These are phyloP conservation scores for Actinidia arguta DNA, from an alignment of 179 eudicot genomes.

Conservation along the genomic window DNA sequence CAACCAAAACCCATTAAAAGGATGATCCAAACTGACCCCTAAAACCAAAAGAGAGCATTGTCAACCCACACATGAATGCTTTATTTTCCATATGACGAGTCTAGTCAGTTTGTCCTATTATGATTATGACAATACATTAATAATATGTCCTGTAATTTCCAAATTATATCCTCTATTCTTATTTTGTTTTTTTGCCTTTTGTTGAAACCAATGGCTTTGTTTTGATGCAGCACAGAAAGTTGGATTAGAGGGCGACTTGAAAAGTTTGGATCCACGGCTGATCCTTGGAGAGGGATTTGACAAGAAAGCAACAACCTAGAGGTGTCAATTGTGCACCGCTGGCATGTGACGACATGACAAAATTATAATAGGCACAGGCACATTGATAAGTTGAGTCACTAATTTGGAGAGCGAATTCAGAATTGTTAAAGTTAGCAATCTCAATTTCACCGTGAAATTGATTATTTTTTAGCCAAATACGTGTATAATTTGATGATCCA, in stretches of 20 bases:
- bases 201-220: conserved; percentile 47
- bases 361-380: no score
- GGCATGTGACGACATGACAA: no score
- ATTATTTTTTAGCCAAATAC: no score
- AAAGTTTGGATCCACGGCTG: conserved; percentile 60
- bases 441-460: no score
- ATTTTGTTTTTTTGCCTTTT: conserved; percentile 34
- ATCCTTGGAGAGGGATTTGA: conserved; percentile 72
- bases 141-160: background rate
- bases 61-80: background rate
- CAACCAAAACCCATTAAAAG: background rate
- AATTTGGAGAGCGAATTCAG: no score
- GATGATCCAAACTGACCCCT: background rate
- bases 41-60: background rate
- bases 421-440: no score
- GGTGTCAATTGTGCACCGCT: no score
- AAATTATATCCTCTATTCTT: conserved; percentile 15
- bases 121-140: background rate
- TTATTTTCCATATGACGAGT: conserved; percentile 24
- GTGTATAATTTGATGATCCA: no score
- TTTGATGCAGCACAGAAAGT: conserved; percentile 58
- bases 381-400: no score
- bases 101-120: conserved; percentile 21
- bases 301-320: conserved; percentile 31
- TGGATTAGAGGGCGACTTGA: conserved; percentile 57